Evolutionary conservation across 2,329 filamentous ascomycete genomes (phyloP).

Genomic region (Epichloe baconii): DNA sequence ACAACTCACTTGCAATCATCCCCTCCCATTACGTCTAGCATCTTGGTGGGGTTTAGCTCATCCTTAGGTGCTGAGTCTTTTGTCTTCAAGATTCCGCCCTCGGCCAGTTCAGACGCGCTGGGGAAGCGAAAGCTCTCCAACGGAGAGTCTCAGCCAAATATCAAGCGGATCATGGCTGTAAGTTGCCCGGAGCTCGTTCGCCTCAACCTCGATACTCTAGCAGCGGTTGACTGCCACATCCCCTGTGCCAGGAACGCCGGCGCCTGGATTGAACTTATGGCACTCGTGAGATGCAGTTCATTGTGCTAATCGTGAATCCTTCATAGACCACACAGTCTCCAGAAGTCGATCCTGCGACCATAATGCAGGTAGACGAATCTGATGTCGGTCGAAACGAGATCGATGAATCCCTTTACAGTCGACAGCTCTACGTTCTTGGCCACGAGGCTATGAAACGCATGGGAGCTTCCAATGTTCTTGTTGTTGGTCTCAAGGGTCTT

Average conservation of each 20-base stretch:
- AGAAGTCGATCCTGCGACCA: conserved; percentile 49
- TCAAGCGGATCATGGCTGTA: conserved; percentile 50
- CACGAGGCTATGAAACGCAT: conserved; percentile 96
- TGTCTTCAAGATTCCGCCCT: conserved; percentile 23
- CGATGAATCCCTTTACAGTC: conserved; percentile 61
- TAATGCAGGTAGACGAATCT: conserved; percentile 53
- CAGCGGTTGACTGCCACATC: not conserved
- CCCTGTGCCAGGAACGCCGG: not conserved
- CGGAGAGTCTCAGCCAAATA: conserved; percentile 42
- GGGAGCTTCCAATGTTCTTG: conserved; percentile 86
- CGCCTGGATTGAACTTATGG: not conserved
- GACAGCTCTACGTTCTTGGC: conserved; percentile 58
- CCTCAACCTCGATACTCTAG: not conserved
- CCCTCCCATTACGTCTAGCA: not conserved
- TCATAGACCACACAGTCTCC: conserved; percentile 37
- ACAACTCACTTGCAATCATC: not conserved
- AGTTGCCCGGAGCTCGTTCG: conserved; percentile 18
- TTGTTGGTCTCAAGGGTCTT: conserved; percentile 83
- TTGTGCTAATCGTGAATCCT: conserved; percentile 6
- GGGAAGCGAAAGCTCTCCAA: conserved; percentile 56
- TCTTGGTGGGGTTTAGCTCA: conserved; percentile 21
- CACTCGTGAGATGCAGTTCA: not conserved
- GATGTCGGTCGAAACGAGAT: conserved; percentile 45
- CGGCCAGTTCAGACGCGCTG: conserved; percentile 34
- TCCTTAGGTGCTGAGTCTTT: conserved; percentile 20